Base-by-base conservation (phyloP, 495 filamentous ascomycete species). In the Aspergillus incahuasiensis region DNA sequence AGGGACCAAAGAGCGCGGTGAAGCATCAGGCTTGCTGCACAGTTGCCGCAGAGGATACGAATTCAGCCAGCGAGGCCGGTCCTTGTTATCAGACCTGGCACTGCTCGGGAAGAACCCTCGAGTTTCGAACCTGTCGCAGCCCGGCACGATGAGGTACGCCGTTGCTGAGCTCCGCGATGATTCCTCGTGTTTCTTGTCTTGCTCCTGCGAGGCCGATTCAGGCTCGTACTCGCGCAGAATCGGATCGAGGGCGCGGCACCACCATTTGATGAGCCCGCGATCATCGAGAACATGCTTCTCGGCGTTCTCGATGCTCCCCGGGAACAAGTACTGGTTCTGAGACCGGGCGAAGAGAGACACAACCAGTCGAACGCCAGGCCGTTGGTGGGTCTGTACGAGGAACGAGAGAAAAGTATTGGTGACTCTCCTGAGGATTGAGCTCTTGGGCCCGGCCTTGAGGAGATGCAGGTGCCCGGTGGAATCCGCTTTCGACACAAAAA, bases 401-500 rank as follows among this genome's bases (percentile, higher is more conserved):
- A 86, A 86, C 15, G 78, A 73, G 24, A 99, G 73, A 64, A 97
- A 97, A 8, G 84, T 82, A 19, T 83, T 80, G 32, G 83, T 83
- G 47, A 96, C 78, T 15, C 83, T 73, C 64, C 84, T 82, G 25
- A 96, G 76, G 0, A 89, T 83, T 1, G 91, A 96, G 1, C 85
- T 80, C 5, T 81, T 81, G 16, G 80, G 80, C 43, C 78, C 73
- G 1, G 86, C 65, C 25, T 80, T 70, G 35, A 91, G 78, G 0
- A 86, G 74, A 63, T 87, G 77, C 22, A 96, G 71, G 61, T 89
- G 92, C 44, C 94, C 94, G 1, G 92, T 96, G 15, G 92, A 96
- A 70, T 99, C 94, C 46, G 94, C 94, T 72, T 99, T 99, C 53
- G 90, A 91, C 35, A 99, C 86, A 71, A 97, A 99, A 32, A 97